Evolutionary conservation across 1,284 basidiomycete species (phyloP), one percentile per base, ranked within the genome.

Genomic region (Malassezia obtusa): DNA sequence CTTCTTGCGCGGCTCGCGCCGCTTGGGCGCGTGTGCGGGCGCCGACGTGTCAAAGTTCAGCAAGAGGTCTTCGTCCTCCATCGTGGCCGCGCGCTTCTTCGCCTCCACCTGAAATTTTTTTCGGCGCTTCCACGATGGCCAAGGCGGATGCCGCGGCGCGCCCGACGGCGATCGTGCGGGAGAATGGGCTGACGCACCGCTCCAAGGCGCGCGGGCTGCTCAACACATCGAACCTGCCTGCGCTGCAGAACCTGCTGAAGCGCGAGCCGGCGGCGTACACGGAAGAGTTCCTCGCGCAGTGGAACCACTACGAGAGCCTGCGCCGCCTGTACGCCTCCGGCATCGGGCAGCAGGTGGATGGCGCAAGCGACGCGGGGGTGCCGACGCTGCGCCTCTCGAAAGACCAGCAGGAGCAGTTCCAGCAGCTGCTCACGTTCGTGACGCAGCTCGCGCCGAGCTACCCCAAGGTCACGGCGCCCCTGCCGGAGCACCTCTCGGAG

Each of bases 201-300:
- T 62, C 62, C 28, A 60, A 67, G 58, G 67, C 69, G 11, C 50
- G 71, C 31, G 71, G 71, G 38, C 56, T 73, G 22, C 62, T 71
- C 51, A 65, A 73, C 38, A 64, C 70, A 6, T 64, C 65, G 52
- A 82, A 81, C 61, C 76, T 83, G 33, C 82, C 82, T 12, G 80
- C 81, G 44, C 75, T 99, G 17, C 94, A 98, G 75, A 96, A 96
- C 73, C 80, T 98, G 54, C 90, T 99, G 75, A 99, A 77, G 76
- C 82, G 94, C 51, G 89, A 95, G 72, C 87, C 92, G 2, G 76
- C 79, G 7, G 85, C 83, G 0, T 98, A 99, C 79, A 85, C 84
- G 71, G 91, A 96, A 64, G 94, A 99, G 68, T 99, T 98, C 69
- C 75, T 90, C n/a, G 89, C 91, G 61, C 94, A 98, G 79, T 96